Evolutionary conservation across 1,284 basidiomycete genomes (phyloP), one percentile per base, ranked within the genome.

Genomic region (Fomes fomentarius): DNA sequence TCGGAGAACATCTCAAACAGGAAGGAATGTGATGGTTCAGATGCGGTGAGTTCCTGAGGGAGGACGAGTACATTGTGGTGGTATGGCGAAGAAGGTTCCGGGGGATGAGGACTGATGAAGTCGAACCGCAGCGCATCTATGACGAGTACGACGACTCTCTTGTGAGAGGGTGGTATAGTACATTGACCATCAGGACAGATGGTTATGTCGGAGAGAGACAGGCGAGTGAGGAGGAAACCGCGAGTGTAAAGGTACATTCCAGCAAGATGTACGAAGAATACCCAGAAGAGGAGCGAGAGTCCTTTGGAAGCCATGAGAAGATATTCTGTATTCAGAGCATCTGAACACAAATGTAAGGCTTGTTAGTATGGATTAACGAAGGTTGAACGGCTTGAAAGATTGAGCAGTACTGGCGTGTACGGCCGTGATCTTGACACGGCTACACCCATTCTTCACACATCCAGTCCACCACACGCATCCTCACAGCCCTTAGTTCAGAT

Each of bases 121-220:
- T 99, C 96, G 67, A 94, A 97, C 1, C 97, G 87, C 17, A 99
- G 80, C 0, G 97, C 85, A 71, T 99, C 97, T 60, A 99, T 91
- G 54, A 98, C 84, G 63, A 98, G 78, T 28, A 98, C 60, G 30
- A 99, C 80, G 8, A 91, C 89, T 61, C 91, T 85, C 60, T 80
- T 80, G 74, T 95, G 91, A 0, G 88, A 91, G 0, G 85, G 74
- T 0, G 76, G 68, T 1, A 93, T 68, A 1, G 76, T 77, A 54
- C 81, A 84, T 8, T 55, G 22, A 9, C 78, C 73, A 25, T 75
- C 67, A 0, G 70, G 60, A 60, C 86, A 87, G 19, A 69, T 52
- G 17, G 79, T 82, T 46, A 79, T 71, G 52, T 91, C 74, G 3
- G 88, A 77, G 10, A 96, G 83, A 1, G 94, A 84, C 0, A 94